Evolutionary conservation across 2,329 filamentous ascomycete species (phyloP), one percentile per base, ranked within the genome.

Genomic region (Calonectria pseudoreteaudii): DNA sequence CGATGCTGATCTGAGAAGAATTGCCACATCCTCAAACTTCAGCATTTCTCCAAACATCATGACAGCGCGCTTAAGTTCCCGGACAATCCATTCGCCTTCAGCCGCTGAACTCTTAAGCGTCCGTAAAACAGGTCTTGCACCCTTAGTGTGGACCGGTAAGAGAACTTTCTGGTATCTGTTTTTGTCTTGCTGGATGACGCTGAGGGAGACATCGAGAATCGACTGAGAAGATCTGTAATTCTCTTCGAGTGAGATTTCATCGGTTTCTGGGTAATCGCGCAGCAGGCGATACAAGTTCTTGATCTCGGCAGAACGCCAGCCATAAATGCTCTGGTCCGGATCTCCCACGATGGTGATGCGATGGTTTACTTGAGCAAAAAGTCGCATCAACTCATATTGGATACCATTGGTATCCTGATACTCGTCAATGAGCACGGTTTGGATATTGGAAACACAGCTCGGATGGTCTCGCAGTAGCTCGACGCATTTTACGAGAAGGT

Each of bases 331-430:
- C 84, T 99, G 96, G 83, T 99, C 97, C 0, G 97, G 96, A 82
- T 99, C 96, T 41, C 96, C 97, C 6, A 99, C 97, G 73, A 98
- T 94, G 0, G 96, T 98, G 78, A 98, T 96, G n/a, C 92, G 90
- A 70, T 91, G 90, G 53, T 90, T 89, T 28, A 88, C 86, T 74
- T 95, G 92, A 2, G 96, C 95, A 80, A 99, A 93, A 0, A 98
- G 89, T 75, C 91, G 93, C 95, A 98, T 98, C 52, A 99, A 87
- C 78, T 98, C 95, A 80, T 98, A 98, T 83, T 99, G 96, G 6
- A 98, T 93, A 26, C 95, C 91, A 82, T 98, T 99, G 10, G 96
- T 98, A 85, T 99, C 96, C 84, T 99, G 96, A 76, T 98, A 99
- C 82, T 99, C 96, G 82, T 99, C 96, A 75, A 99, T 97, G 58